These are phyloP conservation scores for Auriscalpium vulgare DNA, from an alignment of 768 basidiomycete genomes.

Conservation along the genomic window DNA sequence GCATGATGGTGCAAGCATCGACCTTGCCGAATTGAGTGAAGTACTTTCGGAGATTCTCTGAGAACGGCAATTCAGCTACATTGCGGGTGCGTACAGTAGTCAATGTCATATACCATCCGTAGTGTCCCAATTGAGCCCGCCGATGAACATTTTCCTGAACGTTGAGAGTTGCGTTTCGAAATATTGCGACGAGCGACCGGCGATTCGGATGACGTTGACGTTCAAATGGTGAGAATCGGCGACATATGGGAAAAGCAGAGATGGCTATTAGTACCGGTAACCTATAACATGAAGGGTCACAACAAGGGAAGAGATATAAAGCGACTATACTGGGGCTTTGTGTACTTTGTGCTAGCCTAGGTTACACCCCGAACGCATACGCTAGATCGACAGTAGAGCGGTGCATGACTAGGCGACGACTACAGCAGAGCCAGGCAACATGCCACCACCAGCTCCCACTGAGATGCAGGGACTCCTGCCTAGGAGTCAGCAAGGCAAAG, in stretches of 20 bases:
- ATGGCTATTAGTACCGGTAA: conserved; percentile 70
- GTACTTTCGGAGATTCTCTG: conserved; percentile 73
- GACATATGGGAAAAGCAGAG: conserved; percentile 35
- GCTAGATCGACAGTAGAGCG: conserved; percentile 18
- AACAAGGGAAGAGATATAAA: conserved; percentile 42
- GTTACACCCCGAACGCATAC: conserved; percentile 47
- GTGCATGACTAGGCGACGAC: conserved; percentile 11
- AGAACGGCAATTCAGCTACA: conserved; percentile 30
- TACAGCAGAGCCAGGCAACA: conserved; percentile 25
- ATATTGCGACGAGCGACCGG: conserved; percentile 5
- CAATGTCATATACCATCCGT: conserved; percentile 73
- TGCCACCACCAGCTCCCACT: conserved; percentile 12
- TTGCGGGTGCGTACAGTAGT: conserved; percentile 25
- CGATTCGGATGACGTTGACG: conserved; percentile 3
- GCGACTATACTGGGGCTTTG: conserved; percentile 58
- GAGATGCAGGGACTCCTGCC: conserved; percentile 6
- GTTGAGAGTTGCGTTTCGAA: not conserved
- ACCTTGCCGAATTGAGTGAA: conserved; percentile 94
- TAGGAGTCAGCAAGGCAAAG: conserved; percentile 17
- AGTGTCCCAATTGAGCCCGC: conserved; percentile 97
- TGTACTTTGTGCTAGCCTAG: conserved; percentile 33
- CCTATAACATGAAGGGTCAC: conserved; percentile 51
- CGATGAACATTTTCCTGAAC: conserved; percentile 98
- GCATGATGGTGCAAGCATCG: conserved; percentile 96
- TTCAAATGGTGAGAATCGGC: conserved; percentile 6